Conservation (phyloP, 768 basidiomycete species). For the Tremella mesenterica region DNA sequence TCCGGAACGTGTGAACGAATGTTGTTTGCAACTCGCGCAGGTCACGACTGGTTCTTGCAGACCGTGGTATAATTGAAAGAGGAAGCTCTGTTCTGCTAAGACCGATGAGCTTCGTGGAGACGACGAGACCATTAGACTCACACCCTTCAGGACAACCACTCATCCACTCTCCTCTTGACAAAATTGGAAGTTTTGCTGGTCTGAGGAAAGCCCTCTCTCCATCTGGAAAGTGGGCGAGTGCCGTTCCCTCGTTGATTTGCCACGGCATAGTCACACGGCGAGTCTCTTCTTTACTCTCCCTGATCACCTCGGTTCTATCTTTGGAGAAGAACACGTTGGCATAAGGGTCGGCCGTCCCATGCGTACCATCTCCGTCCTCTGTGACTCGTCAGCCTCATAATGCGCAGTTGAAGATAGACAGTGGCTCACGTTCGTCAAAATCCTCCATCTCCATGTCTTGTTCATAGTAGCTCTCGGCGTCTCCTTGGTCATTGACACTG, state of each 20-base stretch:
- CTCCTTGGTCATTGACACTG: constrained; percentile 1
- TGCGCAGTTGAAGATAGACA: too few relatives aligned
- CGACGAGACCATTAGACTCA: constrained; percentile 10
- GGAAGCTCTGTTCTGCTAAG: constrained; percentile 66
- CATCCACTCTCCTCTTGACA: constrained; percentile 94
- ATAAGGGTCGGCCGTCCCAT: constrained; percentile 64
- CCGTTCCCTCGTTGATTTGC: constrained; percentile 42
- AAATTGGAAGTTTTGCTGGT: constrained; percentile 44
- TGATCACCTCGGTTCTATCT: constrained; percentile 80
- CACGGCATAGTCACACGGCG: constrained; percentile 50
- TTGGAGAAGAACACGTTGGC: constrained; percentile 93
- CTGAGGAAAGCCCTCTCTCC: background rate
- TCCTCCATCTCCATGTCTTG: constrained; percentile 10
- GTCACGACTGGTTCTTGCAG: constrained; percentile 56
- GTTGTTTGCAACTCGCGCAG: constrained; percentile 68
- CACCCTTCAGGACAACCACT: constrained; percentile 86
- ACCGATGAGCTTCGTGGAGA: background rate
- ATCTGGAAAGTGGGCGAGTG: background rate
- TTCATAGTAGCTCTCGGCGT: background rate
- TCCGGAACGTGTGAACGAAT: constrained; percentile 54
- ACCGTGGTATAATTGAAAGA: constrained; percentile 74
- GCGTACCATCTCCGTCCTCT: constrained; percentile 52
- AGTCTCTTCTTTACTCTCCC: constrained; percentile 80
- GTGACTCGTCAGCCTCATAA: constrained; percentile 49
- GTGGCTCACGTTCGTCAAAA: background rate